Percentiles rank a stretch among this genome's conserved stretches.
These are phyloP conservation scores for Floccularia luteovirens DNA, from an alignment of 768 basidiomycete species.

Conservation along the genomic window DNA sequence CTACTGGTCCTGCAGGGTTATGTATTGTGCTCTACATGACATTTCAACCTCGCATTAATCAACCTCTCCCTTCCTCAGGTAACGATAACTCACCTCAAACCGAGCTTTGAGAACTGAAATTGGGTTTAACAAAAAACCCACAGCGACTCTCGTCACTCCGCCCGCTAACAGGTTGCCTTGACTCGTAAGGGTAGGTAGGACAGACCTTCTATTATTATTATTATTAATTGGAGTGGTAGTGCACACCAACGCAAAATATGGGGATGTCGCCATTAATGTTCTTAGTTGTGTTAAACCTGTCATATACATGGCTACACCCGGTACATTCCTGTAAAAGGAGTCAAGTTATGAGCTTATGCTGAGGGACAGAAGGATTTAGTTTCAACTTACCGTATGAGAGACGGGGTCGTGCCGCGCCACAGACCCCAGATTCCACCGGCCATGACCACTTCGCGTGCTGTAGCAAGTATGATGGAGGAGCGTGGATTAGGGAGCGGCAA, in stretches of 20 bases:
- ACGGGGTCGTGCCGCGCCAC: slow-evolving; percentile 86
- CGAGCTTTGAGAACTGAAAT: slow-evolving; percentile 89
- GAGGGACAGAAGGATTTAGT: not conserved
- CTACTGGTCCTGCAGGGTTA: no score
- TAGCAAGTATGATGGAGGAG: slow-evolving; percentile 35
- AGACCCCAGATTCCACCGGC: slow-evolving; percentile 63
- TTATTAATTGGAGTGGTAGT: slow-evolving; percentile 11
- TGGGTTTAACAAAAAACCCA: slow-evolving; percentile 85
- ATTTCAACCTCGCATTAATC: no score
- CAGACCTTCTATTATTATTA: slow-evolving; percentile 33
- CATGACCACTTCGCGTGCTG: slow-evolving; percentile 48
- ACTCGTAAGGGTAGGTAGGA: slow-evolving; percentile 62
- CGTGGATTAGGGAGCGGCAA: slow-evolving; percentile 22
- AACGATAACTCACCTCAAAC: slow-evolving; percentile 66
- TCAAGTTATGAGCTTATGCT: slow-evolving; percentile 3
- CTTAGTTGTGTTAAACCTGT: slow-evolving; percentile 80
- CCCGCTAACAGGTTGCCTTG: slow-evolving; percentile 85
- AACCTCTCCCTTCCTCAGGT: no score
- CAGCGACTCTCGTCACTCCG: slow-evolving; percentile 68
- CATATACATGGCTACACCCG: slow-evolving; percentile 91
- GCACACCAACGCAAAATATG: slow-evolving; percentile 49
- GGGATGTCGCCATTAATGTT: slow-evolving; percentile 62
- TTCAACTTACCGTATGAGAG: slow-evolving; percentile 55
- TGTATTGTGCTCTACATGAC: no score
- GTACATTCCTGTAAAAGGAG: slow-evolving; percentile 61